These are phyloP conservation scores for Aspergillus persii DNA, from an alignment of 2,329 filamentous ascomycete species.

Conservation along the genomic window DNA sequence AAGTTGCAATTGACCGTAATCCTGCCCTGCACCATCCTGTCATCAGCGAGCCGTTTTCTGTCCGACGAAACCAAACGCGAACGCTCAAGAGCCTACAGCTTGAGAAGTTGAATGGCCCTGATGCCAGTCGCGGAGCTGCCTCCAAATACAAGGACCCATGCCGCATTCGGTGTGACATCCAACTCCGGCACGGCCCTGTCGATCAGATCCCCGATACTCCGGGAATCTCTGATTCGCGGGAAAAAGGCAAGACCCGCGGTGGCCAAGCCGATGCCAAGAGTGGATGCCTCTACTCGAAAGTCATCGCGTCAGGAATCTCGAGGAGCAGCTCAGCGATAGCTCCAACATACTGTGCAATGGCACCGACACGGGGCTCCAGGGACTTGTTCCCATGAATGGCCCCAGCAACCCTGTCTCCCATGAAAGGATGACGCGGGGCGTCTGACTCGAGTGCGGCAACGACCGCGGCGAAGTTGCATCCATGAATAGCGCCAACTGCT, in stretches of 20 bases:
- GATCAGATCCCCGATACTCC: conserved; percentile 25
- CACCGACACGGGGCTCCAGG: conserved; percentile 27
- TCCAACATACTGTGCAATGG: conserved; percentile 38
- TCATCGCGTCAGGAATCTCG: conserved; percentile 31
- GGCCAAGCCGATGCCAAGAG: conserved; percentile 28
- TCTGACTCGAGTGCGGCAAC: conserved; percentile 9
- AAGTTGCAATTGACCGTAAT: conserved; percentile 44
- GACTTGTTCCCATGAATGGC: conserved; percentile 31
- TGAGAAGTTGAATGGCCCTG: conserved; percentile 46
- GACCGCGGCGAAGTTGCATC: conserved; percentile 13
- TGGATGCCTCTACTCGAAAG: conserved; percentile 31
- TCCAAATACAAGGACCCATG: conserved; percentile 46
- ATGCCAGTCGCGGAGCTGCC: conserved; percentile 47
- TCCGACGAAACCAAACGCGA: not conserved
- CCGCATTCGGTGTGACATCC: conserved; percentile 9
- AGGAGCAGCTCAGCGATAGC: conserved; percentile 29
- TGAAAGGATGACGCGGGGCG: not conserved
- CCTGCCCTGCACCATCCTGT: conserved; percentile 30
- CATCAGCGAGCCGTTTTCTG: not conserved
- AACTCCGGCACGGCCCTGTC: conserved; percentile 13
- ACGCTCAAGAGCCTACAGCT: conserved; percentile 22
- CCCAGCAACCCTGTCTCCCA: conserved; percentile 39
- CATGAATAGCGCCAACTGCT: conserved; percentile 6
- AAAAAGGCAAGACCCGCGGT: conserved; percentile 33
- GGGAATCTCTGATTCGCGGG: conserved; percentile 4